A percentile compares a stretch with the other conserved stretches of the same genome.
phyloP scores from a whole-genome alignment of 192 early-diverging fungal species.

The Backusella tarrabulga region DNA sequence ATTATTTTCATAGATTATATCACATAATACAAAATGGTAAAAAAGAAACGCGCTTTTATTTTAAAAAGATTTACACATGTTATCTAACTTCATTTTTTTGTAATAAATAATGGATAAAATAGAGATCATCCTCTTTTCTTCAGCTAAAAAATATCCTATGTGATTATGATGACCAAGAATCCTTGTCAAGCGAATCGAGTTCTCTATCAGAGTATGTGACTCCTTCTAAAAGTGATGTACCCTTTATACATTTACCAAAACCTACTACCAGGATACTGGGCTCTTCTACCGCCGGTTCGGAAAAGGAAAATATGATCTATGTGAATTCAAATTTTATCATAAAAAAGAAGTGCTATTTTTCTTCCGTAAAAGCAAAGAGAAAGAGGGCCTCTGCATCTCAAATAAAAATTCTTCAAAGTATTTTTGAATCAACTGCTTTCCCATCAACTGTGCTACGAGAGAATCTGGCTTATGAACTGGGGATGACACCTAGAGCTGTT shows the following conservation, averaged over 20 bases:
- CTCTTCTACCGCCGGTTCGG: background rate
- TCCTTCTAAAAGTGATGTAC: background rate
- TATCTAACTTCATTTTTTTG: background rate
- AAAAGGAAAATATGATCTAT: background rate
- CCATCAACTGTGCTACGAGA: background rate
- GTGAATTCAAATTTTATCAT: background rate
- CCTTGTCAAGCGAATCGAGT: background rate
- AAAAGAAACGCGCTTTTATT: background rate
- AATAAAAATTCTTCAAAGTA: conserved; percentile 6
- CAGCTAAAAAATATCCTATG: background rate
- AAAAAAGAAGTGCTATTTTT: background rate
- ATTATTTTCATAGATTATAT: background rate
- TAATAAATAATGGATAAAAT: background rate
- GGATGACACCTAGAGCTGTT: conserved; percentile 67
- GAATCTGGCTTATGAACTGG: conserved; percentile 53
- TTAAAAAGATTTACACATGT: too few relatives aligned
- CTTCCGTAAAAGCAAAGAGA: background rate
- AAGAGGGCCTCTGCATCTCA: background rate
- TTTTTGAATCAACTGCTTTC: conserved; percentile 7
- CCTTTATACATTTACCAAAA: background rate
- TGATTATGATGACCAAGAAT: background rate
- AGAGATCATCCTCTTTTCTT: background rate
- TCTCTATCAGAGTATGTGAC: background rate
- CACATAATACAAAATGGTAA: background rate
- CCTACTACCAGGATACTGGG: background rate